Evolutionary conservation across 140 eudicot species (phyloP), one percentile per base, ranked within the genome.

Genomic region (Ambrosia hybrid): DNA sequence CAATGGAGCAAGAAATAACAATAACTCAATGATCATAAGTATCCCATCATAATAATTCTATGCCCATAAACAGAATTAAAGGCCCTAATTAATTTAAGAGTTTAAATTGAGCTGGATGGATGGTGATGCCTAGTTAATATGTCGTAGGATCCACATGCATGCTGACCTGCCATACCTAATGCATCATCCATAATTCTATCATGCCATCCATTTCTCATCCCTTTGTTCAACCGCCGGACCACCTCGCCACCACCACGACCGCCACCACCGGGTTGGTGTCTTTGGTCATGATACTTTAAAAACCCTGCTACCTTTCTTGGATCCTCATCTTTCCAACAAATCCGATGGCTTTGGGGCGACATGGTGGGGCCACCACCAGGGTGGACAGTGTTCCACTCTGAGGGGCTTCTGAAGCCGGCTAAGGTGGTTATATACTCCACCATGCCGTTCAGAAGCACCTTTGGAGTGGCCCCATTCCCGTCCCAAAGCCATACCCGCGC

Each of bases 191-290:
- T 49, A 62, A 57, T 77, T 43, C 51, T 38, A 64, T 84, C 91
- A 67, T 74, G 48, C 97, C 97, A 91, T 2, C 61, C 78, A 38
- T 72, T 62, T 70, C 57, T 83, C 93, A 88, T 86, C 39, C 7
- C 82, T 13, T 70, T 80, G 77, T 88, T 86, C 88, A 91, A 79
- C 78, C 87, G 75, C 26, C 91, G 75, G 57, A 91, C 37, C 73
- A 84, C 83, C 52, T 85, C 96, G 13, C 78, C 67, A 13, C 16
- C 75, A 57, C 69, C 69, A 1, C 36, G 17, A 39, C 67, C 56
- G 2, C 55, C 61, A 15, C 55, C 61, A 15, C 52, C 34, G 0
- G 48, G 14, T n/a, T 16, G 62, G 69, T 33, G 66, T 2, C 77
- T 39, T 41, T 60, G 67, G 48, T 83, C 95, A 60, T 73, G 73